Conservation (phyloP, 2,329 filamentous ascomycete species). For the Monosporascus cannonballus region DNA sequence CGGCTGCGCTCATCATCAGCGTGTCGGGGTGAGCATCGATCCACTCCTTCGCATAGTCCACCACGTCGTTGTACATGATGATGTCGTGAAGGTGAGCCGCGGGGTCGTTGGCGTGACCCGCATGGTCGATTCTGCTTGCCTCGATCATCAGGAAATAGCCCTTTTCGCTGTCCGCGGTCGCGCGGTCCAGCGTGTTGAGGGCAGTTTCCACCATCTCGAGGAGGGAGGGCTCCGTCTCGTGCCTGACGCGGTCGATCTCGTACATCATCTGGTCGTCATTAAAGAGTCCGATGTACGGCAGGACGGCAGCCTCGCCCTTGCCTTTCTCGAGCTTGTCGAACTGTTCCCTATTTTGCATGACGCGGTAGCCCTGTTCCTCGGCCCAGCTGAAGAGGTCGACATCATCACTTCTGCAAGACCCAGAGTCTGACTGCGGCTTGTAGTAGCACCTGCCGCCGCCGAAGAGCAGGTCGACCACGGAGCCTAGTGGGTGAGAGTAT, state of each 20-base stretch:
- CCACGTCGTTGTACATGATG: constrained; percentile 34
- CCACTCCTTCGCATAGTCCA: constrained; percentile 30
- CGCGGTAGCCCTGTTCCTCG: constrained; percentile 27
- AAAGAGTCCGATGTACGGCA: constrained; percentile 34
- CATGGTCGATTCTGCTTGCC: constrained; percentile 30
- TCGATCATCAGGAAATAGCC: constrained; percentile 36
- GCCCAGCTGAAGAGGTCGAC: constrained; percentile 30
- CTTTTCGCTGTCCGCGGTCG: constrained; percentile 22
- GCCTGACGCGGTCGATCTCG: constrained; percentile 29
- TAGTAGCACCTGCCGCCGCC: constrained; percentile 36
- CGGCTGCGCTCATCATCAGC: constrained; percentile 31
- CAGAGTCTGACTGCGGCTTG: constrained; percentile 29
- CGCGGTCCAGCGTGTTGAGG: constrained; percentile 29
- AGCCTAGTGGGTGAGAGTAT: constrained; percentile 31
- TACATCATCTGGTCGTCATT: constrained; percentile 27
- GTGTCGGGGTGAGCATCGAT: constrained; percentile 33
- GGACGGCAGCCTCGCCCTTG: constrained; percentile 17
- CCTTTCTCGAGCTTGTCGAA: constrained; percentile 27
- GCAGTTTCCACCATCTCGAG: constrained; percentile 33
- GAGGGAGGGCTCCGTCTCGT: constrained; percentile 30
- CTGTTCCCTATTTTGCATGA: constrained; percentile 28
- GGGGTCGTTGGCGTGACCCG: constrained; percentile 46
- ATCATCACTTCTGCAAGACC: constrained; percentile 31
- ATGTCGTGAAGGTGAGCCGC: constrained; percentile 43
- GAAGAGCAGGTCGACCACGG: constrained; percentile 32